These are phyloP conservation scores for Sideroxylon spinosum DNA, from an alignment of 179 eudicot genomes.

Conservation along the genomic window DNA sequence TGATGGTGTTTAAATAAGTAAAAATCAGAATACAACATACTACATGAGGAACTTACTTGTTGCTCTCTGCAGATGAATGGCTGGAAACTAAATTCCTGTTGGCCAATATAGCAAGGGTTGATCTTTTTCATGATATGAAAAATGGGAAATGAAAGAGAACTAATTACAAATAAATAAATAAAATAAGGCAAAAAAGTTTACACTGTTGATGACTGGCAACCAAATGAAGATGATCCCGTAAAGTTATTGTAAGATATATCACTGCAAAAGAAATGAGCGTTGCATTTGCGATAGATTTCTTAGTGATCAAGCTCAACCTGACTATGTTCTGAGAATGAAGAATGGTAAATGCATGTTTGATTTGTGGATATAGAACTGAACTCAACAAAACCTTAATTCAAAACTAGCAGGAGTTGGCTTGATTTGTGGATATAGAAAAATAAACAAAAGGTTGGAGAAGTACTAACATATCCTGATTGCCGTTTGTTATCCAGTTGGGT, in stretches of 20 bases:
- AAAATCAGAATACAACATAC: neutral
- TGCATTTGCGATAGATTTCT: neutral
- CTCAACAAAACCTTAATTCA: too few species aligned
- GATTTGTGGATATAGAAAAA: neutral
- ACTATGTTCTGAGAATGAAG: neutral
- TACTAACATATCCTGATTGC: conserved; percentile 45
- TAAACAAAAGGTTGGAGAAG: conserved; percentile 5
- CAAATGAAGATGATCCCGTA: conserved; percentile 29
- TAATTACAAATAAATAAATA: neutral
- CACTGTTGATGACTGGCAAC: conserved; percentile 50
- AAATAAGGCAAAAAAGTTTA: conserved; percentile 20
- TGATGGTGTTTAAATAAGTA: neutral
- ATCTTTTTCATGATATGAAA: neutral
- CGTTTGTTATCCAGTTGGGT: conserved; percentile 53
- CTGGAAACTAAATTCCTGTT: conserved; percentile 70
- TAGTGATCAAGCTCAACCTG: conserved; percentile 6
- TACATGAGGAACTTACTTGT: conserved; percentile 35
- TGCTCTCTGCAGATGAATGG: conserved; percentile 37
- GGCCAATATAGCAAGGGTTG: conserved; percentile 2
- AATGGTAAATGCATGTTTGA: neutral
- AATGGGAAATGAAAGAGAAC: neutral
- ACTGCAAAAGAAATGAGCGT: conserved; percentile 27
- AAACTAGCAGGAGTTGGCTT: too few species aligned
- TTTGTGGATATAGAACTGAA: neutral
- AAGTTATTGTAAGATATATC: conserved; percentile 67